A percentile compares a stretch with the other conserved stretches of the same genome.
Evolutionary conservation across 2,329 filamentous ascomycete species (phyloP).

Genomic region (Ophiostoma ips): DNA sequence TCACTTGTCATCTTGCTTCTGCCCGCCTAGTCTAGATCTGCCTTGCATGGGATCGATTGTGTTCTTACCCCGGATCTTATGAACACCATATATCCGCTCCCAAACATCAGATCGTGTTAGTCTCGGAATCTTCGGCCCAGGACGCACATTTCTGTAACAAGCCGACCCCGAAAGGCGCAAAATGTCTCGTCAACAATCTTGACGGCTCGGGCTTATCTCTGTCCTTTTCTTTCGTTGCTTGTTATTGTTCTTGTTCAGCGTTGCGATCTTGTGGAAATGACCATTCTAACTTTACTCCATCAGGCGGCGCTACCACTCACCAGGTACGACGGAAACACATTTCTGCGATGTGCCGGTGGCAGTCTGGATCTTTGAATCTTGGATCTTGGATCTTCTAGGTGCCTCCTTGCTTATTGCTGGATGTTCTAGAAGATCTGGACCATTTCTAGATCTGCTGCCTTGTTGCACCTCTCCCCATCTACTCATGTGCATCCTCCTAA

Average conservation of each 20-base stretch:
- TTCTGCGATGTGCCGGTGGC: constrained; percentile 12
- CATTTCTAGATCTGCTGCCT: not conserved
- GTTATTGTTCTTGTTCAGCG: not conserved
- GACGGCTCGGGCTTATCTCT: constrained; percentile 2
- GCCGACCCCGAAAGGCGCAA: constrained; percentile 3
- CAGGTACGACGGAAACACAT: constrained; percentile 43
- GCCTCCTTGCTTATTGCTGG: not conserved
- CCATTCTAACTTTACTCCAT: constrained; percentile 22
- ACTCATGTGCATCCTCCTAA: constrained; percentile 20
- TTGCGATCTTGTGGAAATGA: constrained; percentile 12
- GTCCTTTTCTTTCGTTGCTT: constrained; percentile 8
- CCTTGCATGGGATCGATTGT: not conserved
- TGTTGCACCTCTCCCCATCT: not conserved
- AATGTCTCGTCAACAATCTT: not conserved
- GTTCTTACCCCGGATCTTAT: not conserved
- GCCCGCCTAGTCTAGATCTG: not conserved
- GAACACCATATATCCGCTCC: too few species aligned
- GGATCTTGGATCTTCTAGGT: too few species aligned
- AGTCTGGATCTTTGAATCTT: not conserved
- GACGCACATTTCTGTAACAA: not conserved
- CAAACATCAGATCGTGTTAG: constrained; percentile 3
- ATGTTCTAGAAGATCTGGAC: not conserved
- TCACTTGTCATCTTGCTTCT: constrained; percentile 11
- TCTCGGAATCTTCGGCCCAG: constrained; percentile 10
- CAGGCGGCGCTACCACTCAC: constrained; percentile 62